These are phyloP conservation scores for Bauhinia variegata DNA, from an alignment of 306 rosid species.

Conservation along the genomic window DNA sequence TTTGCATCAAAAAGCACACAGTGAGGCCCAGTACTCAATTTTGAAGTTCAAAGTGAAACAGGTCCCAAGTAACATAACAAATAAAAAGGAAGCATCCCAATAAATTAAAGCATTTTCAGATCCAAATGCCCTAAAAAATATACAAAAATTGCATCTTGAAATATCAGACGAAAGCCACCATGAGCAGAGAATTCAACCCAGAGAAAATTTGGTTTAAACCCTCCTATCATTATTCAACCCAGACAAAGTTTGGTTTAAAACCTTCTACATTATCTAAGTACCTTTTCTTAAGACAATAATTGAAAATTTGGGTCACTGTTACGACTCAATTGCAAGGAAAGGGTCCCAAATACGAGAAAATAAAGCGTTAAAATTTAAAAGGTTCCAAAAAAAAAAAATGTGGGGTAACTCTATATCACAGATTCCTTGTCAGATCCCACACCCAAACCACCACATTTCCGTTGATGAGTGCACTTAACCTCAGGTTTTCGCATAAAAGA, in stretches of 20 bases:
- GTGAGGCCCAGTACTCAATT: conserved; percentile 3
- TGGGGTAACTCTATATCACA: conserved; percentile 18
- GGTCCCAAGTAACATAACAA: conserved; percentile 34
- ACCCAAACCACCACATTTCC: conserved; percentile 30
- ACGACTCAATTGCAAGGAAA: conserved; percentile 38
- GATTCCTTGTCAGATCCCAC: conserved; percentile 40
- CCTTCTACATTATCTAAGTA: conserved; percentile 16
- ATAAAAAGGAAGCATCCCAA: conserved; percentile 32
- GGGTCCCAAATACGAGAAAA: conserved; percentile 30
- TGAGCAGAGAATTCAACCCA: conserved; percentile 21
- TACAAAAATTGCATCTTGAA: conserved; percentile 23
- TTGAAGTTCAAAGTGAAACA: conserved; percentile 28
- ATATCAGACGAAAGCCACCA: conserved; percentile 26
- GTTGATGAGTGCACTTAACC: conserved; percentile 23
- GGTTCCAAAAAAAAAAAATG: conserved; percentile 30
- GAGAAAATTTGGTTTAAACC: conserved; percentile 19
- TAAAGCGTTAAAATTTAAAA: conserved; percentile 18
- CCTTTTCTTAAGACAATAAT: conserved; percentile 21
- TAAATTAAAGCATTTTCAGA: conserved; percentile 35
- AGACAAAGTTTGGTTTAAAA: no score
- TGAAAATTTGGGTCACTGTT: conserved; percentile 21
- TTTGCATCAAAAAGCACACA: no score
- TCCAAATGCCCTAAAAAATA: conserved; percentile 37
- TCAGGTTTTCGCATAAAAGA: conserved; percentile 20
- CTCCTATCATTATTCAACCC: neutral